Base-by-base conservation (phyloP, 2,329 filamentous ascomycete species). In the Amylocarpus encephaloides region DNA sequence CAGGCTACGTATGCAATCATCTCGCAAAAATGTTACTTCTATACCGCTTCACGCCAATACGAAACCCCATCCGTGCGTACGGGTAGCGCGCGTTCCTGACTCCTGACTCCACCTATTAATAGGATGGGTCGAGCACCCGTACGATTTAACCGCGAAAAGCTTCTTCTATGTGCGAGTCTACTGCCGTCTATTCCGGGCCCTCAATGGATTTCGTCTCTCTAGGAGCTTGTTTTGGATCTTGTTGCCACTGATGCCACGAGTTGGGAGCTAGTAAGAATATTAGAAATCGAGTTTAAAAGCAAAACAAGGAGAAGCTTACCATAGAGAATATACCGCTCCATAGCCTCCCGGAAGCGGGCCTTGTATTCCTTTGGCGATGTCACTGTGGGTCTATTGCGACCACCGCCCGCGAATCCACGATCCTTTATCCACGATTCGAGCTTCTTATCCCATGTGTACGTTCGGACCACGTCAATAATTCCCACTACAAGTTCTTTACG, bases 381-480 rank as follows among this genome's bases (percentile, higher is more conserved):
- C 45, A 98, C 93, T 0, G 93, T 98, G 7, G 94, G 94, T 54
- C 89, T 80, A 62, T 94, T 88, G 50, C 86, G 82, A 29, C 84
- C 83, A 51, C 84, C 82, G 5, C 83, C 82, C 0, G 80, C 86
- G 62, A 91, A 89, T 0, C 88, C 93, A 35, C 92, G 86, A 65
- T 97, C 91, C 70, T 98, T 98, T 77, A 98, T 96, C 93, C 93
- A 98, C 48, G 86, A 93, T 72, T 98, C 93, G n/a, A 98, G 79
- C 67, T 96, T 96, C 76, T 98, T 98, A 73, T 98, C 93, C 90
- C 93, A 98, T 0, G 93, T 98, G 66, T 97, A 98, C 0, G 93
- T 98, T 49, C 93, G 83, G 59, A 98, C 97, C 67, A 93, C 97
- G 67, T 98, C 92, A 57, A 98, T 97, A 63, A 98, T 97, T 4